Conservation (phyloP, 2,329 filamentous ascomycete species). For the Davidsoniella virescens region DNA sequence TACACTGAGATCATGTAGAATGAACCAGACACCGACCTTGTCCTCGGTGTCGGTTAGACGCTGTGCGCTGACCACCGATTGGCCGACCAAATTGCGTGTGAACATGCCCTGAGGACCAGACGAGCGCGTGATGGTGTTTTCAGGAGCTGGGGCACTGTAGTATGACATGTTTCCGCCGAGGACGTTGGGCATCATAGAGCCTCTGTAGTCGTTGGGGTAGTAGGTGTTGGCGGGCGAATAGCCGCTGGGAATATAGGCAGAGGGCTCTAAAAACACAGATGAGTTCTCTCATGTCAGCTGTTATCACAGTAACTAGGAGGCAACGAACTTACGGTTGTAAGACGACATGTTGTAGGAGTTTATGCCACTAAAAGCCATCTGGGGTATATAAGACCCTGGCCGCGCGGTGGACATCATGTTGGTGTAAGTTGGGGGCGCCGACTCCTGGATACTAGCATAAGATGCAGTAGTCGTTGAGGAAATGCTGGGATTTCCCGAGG, state of each 20-base stretch:
- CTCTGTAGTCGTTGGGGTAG: slow-evolving; percentile 16
- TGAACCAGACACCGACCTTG: slow-evolving; percentile 88
- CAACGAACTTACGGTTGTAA: slow-evolving; percentile 19
- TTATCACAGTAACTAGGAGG: neutral
- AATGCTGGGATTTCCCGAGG: slow-evolving; percentile 57
- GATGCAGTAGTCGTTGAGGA: slow-evolving; percentile 53
- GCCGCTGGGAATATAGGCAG: slow-evolving; percentile 18
- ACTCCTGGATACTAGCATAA: slow-evolving; percentile 16
- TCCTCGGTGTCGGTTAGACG: slow-evolving; percentile 62
- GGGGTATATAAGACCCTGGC: slow-evolving; percentile 18
- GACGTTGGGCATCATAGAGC: slow-evolving; percentile 9
- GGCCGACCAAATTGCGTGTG: slow-evolving; percentile 87
- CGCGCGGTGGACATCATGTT: slow-evolving; percentile 24
- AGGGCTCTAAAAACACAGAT: neutral
- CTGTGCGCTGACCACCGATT: slow-evolving; percentile 75
- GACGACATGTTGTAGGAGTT: slow-evolving; percentile 16
- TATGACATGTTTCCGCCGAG: slow-evolving; percentile 5
- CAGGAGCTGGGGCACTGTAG: slow-evolving; percentile 17
- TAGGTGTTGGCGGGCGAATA: slow-evolving; percentile 17
- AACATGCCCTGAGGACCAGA: slow-evolving; percentile 65
- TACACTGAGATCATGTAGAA: slow-evolving; percentile 87
- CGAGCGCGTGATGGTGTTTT: slow-evolving; percentile 20
- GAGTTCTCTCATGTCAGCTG: neutral
- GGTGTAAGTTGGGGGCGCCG: slow-evolving; percentile 19
- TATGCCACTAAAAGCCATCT: slow-evolving; percentile 15